Evolutionary conservation across 2,329 filamentous ascomycete species (phyloP), one percentile per base, ranked within the genome.

Genomic region (Orbilia oligospora): DNA sequence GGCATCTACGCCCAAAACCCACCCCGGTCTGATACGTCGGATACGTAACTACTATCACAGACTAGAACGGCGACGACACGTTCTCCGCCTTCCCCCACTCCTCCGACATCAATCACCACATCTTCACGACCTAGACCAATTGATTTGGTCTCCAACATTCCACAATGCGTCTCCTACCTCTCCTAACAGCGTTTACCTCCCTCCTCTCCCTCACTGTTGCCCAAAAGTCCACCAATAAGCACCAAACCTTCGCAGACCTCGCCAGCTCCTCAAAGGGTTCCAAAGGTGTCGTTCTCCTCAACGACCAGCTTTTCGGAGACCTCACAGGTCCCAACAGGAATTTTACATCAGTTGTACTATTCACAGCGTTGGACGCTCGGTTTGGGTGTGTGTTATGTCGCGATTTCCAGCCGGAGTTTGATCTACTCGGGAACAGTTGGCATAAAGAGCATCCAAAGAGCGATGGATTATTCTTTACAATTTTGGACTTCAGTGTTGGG

Each of bases 321-420:
- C 86, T 98, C 81, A 97, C 93, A 2, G 86, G 89, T 16, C 86
- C 89, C 0, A 93, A 94, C 12, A 90, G 96, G 81, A 92, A 99
- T 85, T 97, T 97, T 84, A 90, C 90, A 46, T 88, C 92, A 30
- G 91, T 91, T 1, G 89, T 99, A 2, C 89, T 99, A 14, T 87
- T 99, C 81, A 99, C 96, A 0, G 96, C 96, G 44, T 86, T 94
- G 82, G 94, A 97, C 81, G 83, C 90, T 36, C 90, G 93, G 75
- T 97, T 93, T 83, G 93, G 92, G 77, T 99, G 96, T 84, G 87
- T 90, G 81, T 87, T 98, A 61, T 99, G 96, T 85, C 89, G 90
- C 66, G 93, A 97, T 67, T 97, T 99, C 84, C 92, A 97, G 84
- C 92, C 94, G 0, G 96, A 99, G 85, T 99, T 94, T 92, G 92